Evolutionary conservation across 257 asterid genomes (phyloP), one percentile per base, ranked within the genome.

Genomic region (Solanum verrucosum): DNA sequence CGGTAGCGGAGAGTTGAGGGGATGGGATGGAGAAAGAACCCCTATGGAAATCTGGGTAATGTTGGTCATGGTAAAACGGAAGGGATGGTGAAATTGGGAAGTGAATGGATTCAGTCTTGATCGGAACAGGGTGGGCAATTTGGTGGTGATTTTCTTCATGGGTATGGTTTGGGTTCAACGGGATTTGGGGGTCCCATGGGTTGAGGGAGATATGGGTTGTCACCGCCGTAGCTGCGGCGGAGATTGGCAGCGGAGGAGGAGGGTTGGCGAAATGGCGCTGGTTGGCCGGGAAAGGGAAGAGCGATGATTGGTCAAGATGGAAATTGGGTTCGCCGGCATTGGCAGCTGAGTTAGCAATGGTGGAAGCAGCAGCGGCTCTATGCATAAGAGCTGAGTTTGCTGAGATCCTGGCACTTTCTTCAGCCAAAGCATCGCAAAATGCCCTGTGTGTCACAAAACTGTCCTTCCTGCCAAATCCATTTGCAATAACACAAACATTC

Each of bases 351-450:
- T 90, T 92, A 68, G 91, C 9, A 5, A 81, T 34, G 16, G 82
- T 73, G 72, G 89, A 37, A 56, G 83, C 16, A 71, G 27, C 14
- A 5, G 38, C 35, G 10, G 88, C 33, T 23, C 84, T 60, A 46
- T 49, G 85, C 88, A 86, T 86, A 18, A 73, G 38, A 7, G 92
- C 83, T 68, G 98, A 88, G 87, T 93, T 96, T 7, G 95, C 98
- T 11, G 99, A 93, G 56, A 96, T 93, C 74, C 99, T 92, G 0
- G 98, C 97, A 89, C 96, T 95, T 88, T 96, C 99, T 88, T 93
- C 96, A 23, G 99, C 98, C 84, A 96, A 90, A 9, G 99, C 98
- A 87, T 96, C 99, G 88, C 99, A 96, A 68, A 96, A 96, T 85
- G 98, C 99, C 71, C 98, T 94, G 82, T 96, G 99, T 12, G 96